Percentiles rank a stretch among this genome's conserved stretches.
Conservation (phyloP, 2,329 filamentous ascomycete genomes). For the Arthrocladium fulminans region DNA sequence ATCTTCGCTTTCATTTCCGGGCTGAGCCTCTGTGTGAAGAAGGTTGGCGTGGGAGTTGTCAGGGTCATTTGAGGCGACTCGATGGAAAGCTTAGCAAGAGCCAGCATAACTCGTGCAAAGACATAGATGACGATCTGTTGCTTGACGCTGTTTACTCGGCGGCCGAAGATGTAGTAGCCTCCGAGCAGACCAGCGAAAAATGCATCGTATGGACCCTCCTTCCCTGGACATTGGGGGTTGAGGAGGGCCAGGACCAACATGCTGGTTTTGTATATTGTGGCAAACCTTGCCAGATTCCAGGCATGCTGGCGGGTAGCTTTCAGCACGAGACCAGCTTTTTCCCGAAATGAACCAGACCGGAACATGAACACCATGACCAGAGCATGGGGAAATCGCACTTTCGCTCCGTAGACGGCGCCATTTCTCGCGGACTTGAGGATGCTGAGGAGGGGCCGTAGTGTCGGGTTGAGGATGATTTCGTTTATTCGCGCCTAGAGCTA, state of each 20-base stretch:
- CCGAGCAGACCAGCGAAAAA: slow-evolving; percentile 82
- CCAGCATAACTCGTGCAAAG: slow-evolving; percentile 81
- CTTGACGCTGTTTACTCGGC: slow-evolving; percentile 52
- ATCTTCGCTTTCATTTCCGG: slow-evolving; percentile 36
- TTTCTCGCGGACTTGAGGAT: slow-evolving; percentile 91
- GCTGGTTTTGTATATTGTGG: slow-evolving; percentile 75
- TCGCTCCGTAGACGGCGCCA: slow-evolving; percentile 91
- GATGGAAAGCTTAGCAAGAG: slow-evolving; percentile 72
- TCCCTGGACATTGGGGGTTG: slow-evolving; percentile 35
- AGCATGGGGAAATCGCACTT: slow-evolving; percentile 96
- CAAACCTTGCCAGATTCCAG: slow-evolving; percentile 83
- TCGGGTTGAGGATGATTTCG: slow-evolving; percentile 68
- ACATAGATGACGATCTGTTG: slow-evolving; percentile 89
- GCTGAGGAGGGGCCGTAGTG: slow-evolving; percentile 74
- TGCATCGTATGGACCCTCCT: slow-evolving; percentile 65
- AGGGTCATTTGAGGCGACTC: slow-evolving; percentile 43
- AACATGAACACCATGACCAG: slow-evolving; percentile 98
- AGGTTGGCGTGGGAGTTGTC: slow-evolving; percentile 18
- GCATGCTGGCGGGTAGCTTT: slow-evolving; percentile 86
- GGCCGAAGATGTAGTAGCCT: slow-evolving; percentile 88
- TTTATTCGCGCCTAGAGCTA: slow-evolving; percentile 56
- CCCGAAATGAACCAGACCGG: slow-evolving; percentile 77
- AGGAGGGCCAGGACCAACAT: slow-evolving; percentile 65
- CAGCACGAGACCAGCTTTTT: slow-evolving; percentile 70
- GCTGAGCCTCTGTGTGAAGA: slow-evolving; percentile 25